Evolutionary conservation across 768 basidiomycete species (phyloP).

Genomic region (Dendrothele bispora): DNA sequence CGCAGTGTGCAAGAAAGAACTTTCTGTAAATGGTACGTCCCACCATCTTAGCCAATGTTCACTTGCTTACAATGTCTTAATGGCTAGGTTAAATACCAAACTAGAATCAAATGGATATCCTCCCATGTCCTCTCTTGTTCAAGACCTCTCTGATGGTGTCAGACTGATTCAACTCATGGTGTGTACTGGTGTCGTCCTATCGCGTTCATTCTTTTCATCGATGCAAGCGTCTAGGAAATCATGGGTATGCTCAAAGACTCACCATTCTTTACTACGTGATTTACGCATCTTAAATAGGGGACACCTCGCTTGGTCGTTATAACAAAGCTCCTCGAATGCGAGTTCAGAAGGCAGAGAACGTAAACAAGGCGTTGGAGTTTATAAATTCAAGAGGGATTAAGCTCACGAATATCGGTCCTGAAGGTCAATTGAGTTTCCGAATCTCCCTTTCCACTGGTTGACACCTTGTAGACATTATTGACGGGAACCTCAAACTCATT

Average conservation of each 20-base stretch:
- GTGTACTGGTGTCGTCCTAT: constrained; percentile 17
- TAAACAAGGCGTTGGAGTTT: constrained; percentile 94
- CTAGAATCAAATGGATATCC: constrained; percentile 83
- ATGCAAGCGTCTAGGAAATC: constrained; percentile 69
- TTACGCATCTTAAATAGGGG: constrained; percentile 47
- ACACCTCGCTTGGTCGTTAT: constrained; percentile 91
- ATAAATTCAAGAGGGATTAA: constrained; percentile 93
- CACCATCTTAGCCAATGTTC: constrained; percentile 2
- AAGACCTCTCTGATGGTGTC: constrained; percentile 93
- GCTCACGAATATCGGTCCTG: constrained; percentile 96
- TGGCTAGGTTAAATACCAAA: constrained; percentile 89
- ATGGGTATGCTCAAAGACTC: constrained; percentile 77
- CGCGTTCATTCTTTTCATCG: constrained; percentile 1
- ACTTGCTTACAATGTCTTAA: constrained; percentile 1
- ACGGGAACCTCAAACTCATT: constrained; percentile 97
- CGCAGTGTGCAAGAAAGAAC: constrained; percentile 73
- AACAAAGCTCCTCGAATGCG: constrained; percentile 89
- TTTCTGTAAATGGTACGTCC: constrained; percentile 84
- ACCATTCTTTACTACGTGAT: background rate
- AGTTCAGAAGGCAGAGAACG: constrained; percentile 98
- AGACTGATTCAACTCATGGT: constrained; percentile 95
- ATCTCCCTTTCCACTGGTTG: background rate
- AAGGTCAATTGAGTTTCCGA: constrained; percentile 51
- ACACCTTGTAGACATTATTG: constrained; percentile 81
- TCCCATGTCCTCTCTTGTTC: constrained; percentile 85